A percentile compares a stretch with the other conserved stretches of the same genome.
Evolutionary conservation across 371 early-diverging fungal genomes (phyloP).

Genomic region (Nematocida ironsii): DNA sequence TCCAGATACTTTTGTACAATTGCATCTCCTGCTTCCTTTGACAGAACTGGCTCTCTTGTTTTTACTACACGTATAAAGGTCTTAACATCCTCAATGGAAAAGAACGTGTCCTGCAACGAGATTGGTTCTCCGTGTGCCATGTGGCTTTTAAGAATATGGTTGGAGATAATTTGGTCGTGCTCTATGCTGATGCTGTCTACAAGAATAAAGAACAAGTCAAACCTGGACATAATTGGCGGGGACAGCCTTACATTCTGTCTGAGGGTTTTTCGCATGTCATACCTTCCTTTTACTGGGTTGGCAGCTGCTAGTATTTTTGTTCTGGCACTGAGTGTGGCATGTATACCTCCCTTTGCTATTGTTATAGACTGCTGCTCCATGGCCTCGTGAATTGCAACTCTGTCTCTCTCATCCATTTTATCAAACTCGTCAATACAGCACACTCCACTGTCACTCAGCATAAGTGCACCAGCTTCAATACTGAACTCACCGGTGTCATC

Average conservation of each 20-base stretch:
- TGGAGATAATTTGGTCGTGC: conserved; percentile 84
- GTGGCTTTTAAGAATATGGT: conserved; percentile 87
- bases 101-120: background rate
- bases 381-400: conserved; percentile 99
- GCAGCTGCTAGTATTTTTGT: conserved; percentile 70
- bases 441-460: conserved; percentile 95
- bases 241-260: conserved; percentile 93
- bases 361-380: conserved; percentile 99
- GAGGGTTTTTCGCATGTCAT: conserved; percentile 69
- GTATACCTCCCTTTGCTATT: conserved; percentile 98
- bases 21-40: conserved; percentile 76
- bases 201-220: conserved; percentile 96
- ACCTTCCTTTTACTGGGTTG: conserved; percentile 70
- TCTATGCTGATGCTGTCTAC: conserved; percentile 86
- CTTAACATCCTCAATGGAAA: conserved; percentile 65
- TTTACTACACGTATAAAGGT: conserved; percentile 64
- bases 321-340: conserved; percentile 71
- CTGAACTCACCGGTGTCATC: conserved; percentile 98
- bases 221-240: conserved; percentile 97
- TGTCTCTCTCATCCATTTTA: conserved; percentile 95
- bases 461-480: conserved; percentile 97
- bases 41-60: conserved; percentile 71
- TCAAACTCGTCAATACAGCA: conserved; percentile 99
- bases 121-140: conserved; percentile 61
- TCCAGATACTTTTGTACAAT: conserved; percentile 82